A percentile compares a stretch with the other conserved stretches of the same genome.
phyloP scores from a whole-genome alignment of 2,329 filamentous ascomycete genomes.

The Botryosphaeria dothidea region DNA sequence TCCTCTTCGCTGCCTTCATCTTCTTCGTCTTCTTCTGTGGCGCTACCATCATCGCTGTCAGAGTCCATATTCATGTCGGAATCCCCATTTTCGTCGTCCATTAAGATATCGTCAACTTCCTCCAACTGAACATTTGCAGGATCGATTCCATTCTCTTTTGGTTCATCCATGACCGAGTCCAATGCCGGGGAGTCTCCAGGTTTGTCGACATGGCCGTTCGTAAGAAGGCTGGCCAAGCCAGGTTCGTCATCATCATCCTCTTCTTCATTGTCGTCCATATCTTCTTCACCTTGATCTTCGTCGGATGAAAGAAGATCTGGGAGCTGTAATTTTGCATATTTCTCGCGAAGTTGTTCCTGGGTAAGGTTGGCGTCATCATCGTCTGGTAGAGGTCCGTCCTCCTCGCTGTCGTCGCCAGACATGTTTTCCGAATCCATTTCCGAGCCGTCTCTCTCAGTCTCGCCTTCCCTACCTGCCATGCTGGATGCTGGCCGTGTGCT shows the following conservation, averaged over 20 bases:
- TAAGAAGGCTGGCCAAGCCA: conserved; percentile 17
- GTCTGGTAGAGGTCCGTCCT: conserved; percentile 43
- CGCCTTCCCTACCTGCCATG: conserved; percentile 20
- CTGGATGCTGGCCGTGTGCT: conserved; percentile 19
- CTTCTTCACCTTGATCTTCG: conserved; percentile 28
- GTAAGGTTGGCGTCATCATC: conserved; percentile 64
- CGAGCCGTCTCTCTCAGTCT: neutral
- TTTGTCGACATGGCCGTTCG: conserved; percentile 9
- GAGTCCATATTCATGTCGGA: conserved; percentile 15
- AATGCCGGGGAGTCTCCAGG: neutral
- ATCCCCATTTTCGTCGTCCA: conserved; percentile 28
- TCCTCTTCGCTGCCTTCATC: conserved; percentile 50
- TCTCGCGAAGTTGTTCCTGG: conserved; percentile 66
- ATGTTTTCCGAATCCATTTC: conserved; percentile 8
- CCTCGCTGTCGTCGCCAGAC: conserved; percentile 36
- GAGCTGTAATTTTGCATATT: conserved; percentile 66
- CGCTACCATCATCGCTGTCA: conserved; percentile 24
- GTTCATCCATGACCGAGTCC: neutral
- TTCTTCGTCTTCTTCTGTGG: conserved; percentile 24
- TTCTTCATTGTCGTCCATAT: conserved; percentile 32
- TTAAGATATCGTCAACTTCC: conserved; percentile 41
- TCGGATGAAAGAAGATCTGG: conserved; percentile 31
- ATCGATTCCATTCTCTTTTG: conserved; percentile 30
- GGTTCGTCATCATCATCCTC: conserved; percentile 29
- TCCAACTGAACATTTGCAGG: conserved; percentile 41